Conservation (phyloP, 352 stramenopile species). For the Blastocystis sp. region DNA sequence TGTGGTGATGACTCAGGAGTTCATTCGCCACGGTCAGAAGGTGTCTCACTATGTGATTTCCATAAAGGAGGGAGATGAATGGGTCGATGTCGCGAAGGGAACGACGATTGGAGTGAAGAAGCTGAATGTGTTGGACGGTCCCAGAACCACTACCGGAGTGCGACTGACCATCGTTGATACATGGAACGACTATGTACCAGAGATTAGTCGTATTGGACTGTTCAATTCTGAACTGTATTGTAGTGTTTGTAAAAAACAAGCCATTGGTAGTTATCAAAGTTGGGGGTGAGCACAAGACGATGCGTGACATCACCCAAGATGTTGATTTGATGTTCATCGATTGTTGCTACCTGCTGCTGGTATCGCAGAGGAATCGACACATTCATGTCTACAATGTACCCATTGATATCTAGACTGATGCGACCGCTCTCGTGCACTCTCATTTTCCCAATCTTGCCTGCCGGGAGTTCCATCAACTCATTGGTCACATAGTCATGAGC, state of each 20-base stretch:
- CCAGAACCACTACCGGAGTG: neutral
- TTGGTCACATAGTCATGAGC: constrained; percentile 40
- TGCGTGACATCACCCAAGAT: constrained; percentile 21
- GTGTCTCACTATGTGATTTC: constrained; percentile 39
- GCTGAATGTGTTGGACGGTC: constrained; percentile 17
- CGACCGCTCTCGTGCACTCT: constrained; percentile 49
- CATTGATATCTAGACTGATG: constrained; percentile 40
- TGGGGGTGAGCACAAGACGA: constrained; percentile 27
- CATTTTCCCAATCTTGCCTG: constrained; percentile 45
- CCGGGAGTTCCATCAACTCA: neutral
- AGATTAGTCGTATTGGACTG: constrained; percentile 46
- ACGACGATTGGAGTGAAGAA: constrained; percentile 61
- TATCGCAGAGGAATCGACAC: constrained; percentile 55
- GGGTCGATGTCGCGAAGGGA: constrained; percentile 44
- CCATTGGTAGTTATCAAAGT: constrained; percentile 33
- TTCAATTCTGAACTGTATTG: constrained; percentile 55
- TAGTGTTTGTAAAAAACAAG: neutral
- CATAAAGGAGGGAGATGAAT: neutral
- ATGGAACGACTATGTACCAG: constrained; percentile 47
- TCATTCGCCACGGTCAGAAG: constrained; percentile 52
- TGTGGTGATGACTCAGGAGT: constrained; percentile 60
- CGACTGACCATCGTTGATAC: constrained; percentile 44
- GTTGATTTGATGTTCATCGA: neutral
- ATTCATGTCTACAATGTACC: constrained; percentile 57
- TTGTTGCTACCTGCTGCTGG: constrained; percentile 48